Base-by-base conservation (phyloP, 73 alveolate species). In the Blepharisma stoltei region DNA sequence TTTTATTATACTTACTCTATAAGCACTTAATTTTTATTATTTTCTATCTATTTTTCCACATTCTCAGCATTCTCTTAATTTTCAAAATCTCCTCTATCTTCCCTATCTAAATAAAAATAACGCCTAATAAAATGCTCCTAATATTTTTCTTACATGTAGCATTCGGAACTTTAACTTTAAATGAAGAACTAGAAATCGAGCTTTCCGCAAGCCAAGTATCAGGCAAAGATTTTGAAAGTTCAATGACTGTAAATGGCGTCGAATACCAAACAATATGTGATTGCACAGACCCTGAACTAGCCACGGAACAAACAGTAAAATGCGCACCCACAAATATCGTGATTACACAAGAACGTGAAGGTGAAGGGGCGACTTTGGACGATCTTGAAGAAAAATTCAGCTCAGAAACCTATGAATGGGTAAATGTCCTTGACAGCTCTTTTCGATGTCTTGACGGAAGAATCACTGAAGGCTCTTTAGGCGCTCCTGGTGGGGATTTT, bases 401-500 rank as follows among this genome's bases (percentile, higher is more conserved):
- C 18, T 14, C 37, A 18, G 37, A 11, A 14, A 25, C 14, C 23
- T 60, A 18, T 60, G 18, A n/a, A 20, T 60, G 14, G 46, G 73
- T 60, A 14, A 18, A 14, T 18, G 73, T 25, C 23, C 46, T 20
- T 60, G 23, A 25, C 4, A 60, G 73, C 23, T 60, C 73, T 50
- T 89, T 89, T 80, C 67, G 81, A 66, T 75, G 95, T 43, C 48
- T 88, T 44, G 96, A 89, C 84, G 96, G 96, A 47, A 78, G 96
- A 67, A 80, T 55, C 45, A 76, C 71, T 20, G 85, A 83, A 23
- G 67, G 83, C 37, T 77, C 75, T n/a, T 85, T 89, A 18, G 89
- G 85, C 44, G 71, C 96, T 54, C 93, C 93, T 0, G 96, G 96
- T 4, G 96, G 96, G 20, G 96, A 89, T 76, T 54, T 91, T 21